Evolutionary conservation across 2,329 filamentous ascomycete species (phyloP), one percentile per base, ranked within the genome.

Genomic region (Talaromyces sp.): DNA sequence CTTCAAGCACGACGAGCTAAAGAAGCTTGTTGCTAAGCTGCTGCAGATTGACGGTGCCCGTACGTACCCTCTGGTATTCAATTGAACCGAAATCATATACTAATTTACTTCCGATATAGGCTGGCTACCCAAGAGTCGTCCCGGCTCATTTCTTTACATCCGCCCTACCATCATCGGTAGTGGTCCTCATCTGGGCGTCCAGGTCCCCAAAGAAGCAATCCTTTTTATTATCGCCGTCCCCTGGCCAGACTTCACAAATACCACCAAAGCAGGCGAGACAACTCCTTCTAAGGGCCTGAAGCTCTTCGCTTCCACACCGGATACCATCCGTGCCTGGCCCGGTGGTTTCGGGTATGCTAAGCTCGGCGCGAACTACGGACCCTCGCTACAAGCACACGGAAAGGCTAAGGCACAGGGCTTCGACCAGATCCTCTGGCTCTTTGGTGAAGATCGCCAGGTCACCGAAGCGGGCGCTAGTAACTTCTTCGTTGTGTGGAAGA

Each of bases 361-460:
- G 76, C 84, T 97, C 30, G 92, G 92, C 49, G 92, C 92, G 56
- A 97, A 96, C 79, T 97, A 96, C 72, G 92, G 92, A 0, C 92
- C 92, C 16, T 87, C 84, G 17, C 80, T 97, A 49, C 80, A 90
- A 49, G 89, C 90, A 3, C 91, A 91, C 44, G 81, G 82, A 16
- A 88, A 92, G 71, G 92, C 92, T 3, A 78, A 86, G 51, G 77
- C 77, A 10, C 76, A 83, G 36, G 92, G 93, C 0, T 97, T 86
- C 74, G 84, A 93, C 68, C 93, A 97, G 80, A 88, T 97, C 51
- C 82, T 97, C n/a, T 97, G 92, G 92, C 81, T 97, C 46, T 94
- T 96, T 66, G 91, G 91, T 1, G 73, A 83, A 36, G 81, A 93
- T 62, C 84, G 83, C 47, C 84, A 85, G 68, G 91, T 95, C 58